Evolutionary conservation across 352 stramenopile species (phyloP).

Genomic region (Phytophthora podocarpi): DNA sequence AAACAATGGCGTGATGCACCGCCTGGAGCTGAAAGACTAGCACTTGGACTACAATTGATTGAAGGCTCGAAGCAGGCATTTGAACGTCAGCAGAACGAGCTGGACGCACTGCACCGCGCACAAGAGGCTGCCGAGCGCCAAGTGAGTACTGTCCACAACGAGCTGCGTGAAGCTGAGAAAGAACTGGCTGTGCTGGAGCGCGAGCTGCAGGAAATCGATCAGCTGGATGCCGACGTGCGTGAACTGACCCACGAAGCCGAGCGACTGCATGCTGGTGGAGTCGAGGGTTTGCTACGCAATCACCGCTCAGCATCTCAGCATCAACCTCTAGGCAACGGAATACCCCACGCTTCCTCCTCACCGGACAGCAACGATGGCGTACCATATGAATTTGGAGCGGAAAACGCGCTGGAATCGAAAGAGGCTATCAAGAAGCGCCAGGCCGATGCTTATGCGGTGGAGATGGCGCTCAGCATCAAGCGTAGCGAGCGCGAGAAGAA

Average conservation of each 20-base stretch:
- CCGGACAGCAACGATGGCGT: slow-evolving; percentile 19
- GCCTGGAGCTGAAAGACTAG: slow-evolving; percentile 88
- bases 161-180: slow-evolving; percentile 91
- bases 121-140: slow-evolving; percentile 90
- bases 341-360: slow-evolving; percentile 30
- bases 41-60: slow-evolving; percentile 91
- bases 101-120: slow-evolving; percentile 91
- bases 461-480: slow-evolving; percentile 95
- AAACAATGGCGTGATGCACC: slow-evolving; percentile 88
- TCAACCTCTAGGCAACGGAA: slow-evolving; percentile 57
- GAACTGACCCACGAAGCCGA: slow-evolving; percentile 93
- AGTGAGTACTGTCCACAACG: slow-evolving; percentile 89
- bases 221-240: slow-evolving; percentile 90
- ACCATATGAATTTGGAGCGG: slow-evolving; percentile 53
- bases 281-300: slow-evolving; percentile 56
- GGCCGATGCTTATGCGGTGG: slow-evolving; percentile 89
- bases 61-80: slow-evolving; percentile 94
- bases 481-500: slow-evolving; percentile 90
- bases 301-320: slow-evolving; percentile 32
- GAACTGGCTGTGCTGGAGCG: slow-evolving; percentile 90
- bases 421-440: slow-evolving; percentile 53
- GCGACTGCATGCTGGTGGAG: slow-evolving; percentile 68
- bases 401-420: slow-evolving; percentile 58
- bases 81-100: slow-evolving; percentile 91
- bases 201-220: slow-evolving; percentile 93